phyloP scores from a whole-genome alignment of 2,329 filamentous ascomycete genomes.

The Sclerotinia sclerotiorum region DNA sequence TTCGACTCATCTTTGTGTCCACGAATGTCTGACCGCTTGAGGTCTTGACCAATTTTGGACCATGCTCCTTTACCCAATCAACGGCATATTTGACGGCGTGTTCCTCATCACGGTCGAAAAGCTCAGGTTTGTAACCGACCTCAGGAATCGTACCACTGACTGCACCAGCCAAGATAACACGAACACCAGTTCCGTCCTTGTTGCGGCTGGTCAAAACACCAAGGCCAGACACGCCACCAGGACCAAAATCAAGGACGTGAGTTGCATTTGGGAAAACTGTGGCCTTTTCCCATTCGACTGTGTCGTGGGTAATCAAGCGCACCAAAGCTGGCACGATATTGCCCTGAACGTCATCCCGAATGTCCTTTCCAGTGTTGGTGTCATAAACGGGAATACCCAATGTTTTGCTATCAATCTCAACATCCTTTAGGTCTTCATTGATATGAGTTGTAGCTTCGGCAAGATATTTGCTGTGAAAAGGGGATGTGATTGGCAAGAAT shows the following conservation, averaged over 20 bases:
- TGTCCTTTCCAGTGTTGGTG: constrained; percentile 83
- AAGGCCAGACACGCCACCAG: constrained; percentile 93
- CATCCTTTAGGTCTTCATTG: constrained; percentile 80
- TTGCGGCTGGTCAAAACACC: constrained; percentile 96
- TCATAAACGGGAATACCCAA: constrained; percentile 86
- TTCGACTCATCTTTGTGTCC: constrained; percentile 92
- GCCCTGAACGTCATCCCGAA: constrained; percentile 67
- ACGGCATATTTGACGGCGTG: constrained; percentile 92
- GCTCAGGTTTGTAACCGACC: constrained; percentile 95
- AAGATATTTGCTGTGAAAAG: constrained; percentile 97
- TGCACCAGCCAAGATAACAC: constrained; percentile 91
- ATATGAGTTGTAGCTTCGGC: constrained; percentile 78
- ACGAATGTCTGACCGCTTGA: constrained; percentile 87
- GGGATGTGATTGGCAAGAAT: constrained; percentile 95
- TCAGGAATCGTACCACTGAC: constrained; percentile 87
- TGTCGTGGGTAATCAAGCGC: constrained; percentile 89
- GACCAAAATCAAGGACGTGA: constrained; percentile 94
- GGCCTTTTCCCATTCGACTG: constrained; percentile 94
- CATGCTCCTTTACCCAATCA: constrained; percentile 97
- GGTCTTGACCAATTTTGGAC: constrained; percentile 87
- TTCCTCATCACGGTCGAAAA: constrained; percentile 95
- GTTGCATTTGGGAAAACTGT: constrained; percentile 89
- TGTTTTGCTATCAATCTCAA: constrained; percentile 70
- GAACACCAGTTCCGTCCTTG: constrained; percentile 97
- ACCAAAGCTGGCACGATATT: constrained; percentile 85